Evolutionary conservation across 2,329 filamentous ascomycete genomes (phyloP), one percentile per base, ranked within the genome.

Genomic region (Hymenoscyphus linearis): DNA sequence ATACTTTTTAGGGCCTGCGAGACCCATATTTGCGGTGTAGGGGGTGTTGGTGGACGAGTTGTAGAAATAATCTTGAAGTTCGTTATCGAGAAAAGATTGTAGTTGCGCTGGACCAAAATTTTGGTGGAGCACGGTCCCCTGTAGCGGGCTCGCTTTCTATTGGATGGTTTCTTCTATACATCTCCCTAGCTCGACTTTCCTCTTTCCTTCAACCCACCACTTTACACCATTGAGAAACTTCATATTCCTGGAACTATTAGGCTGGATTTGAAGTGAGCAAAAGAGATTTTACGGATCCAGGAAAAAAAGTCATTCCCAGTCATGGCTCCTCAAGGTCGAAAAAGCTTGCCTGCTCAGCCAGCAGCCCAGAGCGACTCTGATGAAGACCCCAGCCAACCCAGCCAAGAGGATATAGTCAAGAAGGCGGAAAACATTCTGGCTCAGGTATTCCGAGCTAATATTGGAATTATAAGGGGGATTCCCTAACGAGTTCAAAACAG

Each of bases 1-100:
- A 73, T 79, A 89, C 87, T 86, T 88, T 73, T 85, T 85, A 61
- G 84, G 82, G 54, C 77, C 87, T 65, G 86, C 82, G 73, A 90
- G 83, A 76, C 87, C 87, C 87, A 91, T 91, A 40, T 62, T 67
- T 62, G 59, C 52, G 25, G 55, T 59, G 25, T 26, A 40, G 26
- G 57, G 52, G 27, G n/a, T 56, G 27, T 22, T 55, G 25, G 35
- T 44, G 36, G 53, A 25, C 13, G 47, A 36, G 35, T 18, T 12
- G 18, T 26, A 4, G 9, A 50, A 50, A 50, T 50, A 18, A 7
- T 54, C 54, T 58, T 40, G 12, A 53, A 40, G 53, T 22, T 61
- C 60, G 57, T 62, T 64, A 64, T 65, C 61, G 54, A 44, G 52
- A 64, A 66, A 66, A 60, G 59, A 59, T 62, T 62, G 55, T 62